phyloP scores from a whole-genome alignment of 2,329 filamentous ascomycete species.

The Nemania bipapillata region DNA sequence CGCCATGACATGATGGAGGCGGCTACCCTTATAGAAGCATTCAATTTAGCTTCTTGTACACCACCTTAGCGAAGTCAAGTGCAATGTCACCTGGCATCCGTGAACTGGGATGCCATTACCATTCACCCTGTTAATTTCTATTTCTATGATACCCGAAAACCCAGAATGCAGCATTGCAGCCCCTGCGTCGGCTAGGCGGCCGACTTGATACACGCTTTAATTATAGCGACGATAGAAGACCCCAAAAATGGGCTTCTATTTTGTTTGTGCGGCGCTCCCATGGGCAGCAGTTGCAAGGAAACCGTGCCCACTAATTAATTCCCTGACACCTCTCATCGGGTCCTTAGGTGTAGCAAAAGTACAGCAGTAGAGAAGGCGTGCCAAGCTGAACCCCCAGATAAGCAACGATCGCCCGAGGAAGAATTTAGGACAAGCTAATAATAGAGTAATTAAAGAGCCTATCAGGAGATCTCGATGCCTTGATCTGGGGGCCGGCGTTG shows the following conservation, averaged over 20 bases:
- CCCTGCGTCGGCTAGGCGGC: not conserved
- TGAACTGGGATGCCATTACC: not conserved
- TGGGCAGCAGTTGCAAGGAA: not conserved
- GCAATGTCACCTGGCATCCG: not conserved
- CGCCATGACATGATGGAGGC: not conserved
- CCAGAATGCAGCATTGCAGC: not conserved
- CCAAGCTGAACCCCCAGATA: too few relatives aligned
- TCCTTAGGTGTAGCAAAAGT: not conserved
- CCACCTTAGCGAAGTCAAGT: conserved; percentile 1
- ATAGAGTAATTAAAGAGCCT: too few relatives aligned
- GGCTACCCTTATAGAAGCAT: not conserved
- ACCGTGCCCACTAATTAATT: not conserved
- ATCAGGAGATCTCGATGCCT: too few relatives aligned
- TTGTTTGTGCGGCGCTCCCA: not conserved
- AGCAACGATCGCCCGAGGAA: too few relatives aligned
- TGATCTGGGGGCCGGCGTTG: too few relatives aligned
- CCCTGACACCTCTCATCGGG: not conserved
- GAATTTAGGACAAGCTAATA: too few relatives aligned
- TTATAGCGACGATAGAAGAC: not conserved
- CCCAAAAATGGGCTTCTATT: not conserved
- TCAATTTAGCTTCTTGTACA: not conserved
- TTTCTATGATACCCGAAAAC: not conserved
- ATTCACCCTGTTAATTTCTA: conserved; percentile 6
- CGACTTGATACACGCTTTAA: not conserved
- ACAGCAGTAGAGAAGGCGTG: not conserved